Evolutionary conservation across 805 yeast species (phyloP), one percentile per base, ranked within the genome.

Genomic region (Yamadazyma phyllophila): DNA sequence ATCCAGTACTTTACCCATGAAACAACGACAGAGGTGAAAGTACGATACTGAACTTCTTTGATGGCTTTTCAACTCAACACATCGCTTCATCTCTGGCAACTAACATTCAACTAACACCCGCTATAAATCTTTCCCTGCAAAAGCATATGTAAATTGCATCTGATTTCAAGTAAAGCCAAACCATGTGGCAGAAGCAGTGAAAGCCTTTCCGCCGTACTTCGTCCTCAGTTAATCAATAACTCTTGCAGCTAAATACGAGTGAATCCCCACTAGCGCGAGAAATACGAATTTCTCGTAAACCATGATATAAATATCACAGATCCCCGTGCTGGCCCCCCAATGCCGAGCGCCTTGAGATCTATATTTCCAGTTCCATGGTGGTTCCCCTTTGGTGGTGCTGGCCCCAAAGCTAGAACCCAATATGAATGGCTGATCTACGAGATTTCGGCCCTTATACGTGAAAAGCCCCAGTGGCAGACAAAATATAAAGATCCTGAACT

Each of bases 401-500:
- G 38, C 17, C 38, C 38, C 2, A 35, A 7, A 15, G n/a, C 38
- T 35, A 35, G 38, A 16, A 35, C 38, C n/a, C 14, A 16, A 9
- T 26, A 35, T 7, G 38, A 35, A 35, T 35, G 38, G 38, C 20
- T 16, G 13, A 35, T 35, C 3, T 16, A 16, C 6, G 38, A 35
- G 10, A 13, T 35, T 35, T 17, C 31, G 3, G 31, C 31, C 11
- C 31, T 29, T 29, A 57, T 58, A n/a, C 41, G 60, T 37, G 29
- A 36, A 4, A 60, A 58, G 38, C 54, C 53, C 2, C 36, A 55
- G n/a, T 59, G 63, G 63, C 39, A 50, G 38, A 33, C 32, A 2
- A 59, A 59, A 30, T 50, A 53, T 16, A 53, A 53, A 15, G 47
- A 53, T 34, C 26, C 40, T 2, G 43, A 17, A 3, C 56, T 59